phyloP scores from a whole-genome alignment of 495 filamentous ascomycete genomes.

The Penicillium longicatenatum region DNA sequence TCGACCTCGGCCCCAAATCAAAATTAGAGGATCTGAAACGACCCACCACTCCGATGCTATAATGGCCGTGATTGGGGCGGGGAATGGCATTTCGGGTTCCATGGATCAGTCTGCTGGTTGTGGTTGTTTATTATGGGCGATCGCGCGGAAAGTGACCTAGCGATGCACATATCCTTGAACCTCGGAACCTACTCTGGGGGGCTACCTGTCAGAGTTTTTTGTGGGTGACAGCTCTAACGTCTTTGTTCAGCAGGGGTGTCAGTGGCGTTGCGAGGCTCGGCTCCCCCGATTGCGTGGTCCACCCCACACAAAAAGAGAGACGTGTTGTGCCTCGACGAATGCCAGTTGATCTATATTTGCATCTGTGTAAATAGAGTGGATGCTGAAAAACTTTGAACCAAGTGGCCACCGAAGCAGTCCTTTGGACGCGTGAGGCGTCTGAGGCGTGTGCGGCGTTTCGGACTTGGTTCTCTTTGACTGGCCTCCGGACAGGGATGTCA shows the following conservation, averaged over 20 bases:
- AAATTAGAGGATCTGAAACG: constrained; percentile 11
- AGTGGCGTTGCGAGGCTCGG: constrained; percentile 3
- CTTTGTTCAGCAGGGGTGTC: neutral
- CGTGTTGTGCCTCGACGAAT: constrained; percentile 12
- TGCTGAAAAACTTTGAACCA: neutral
- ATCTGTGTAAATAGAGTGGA: neutral
- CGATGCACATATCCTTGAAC: neutral
- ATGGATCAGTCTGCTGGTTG: constrained; percentile 17
- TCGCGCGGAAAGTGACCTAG: neutral
- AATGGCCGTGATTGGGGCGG: constrained; percentile 4
- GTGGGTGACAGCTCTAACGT: constrained; percentile 14
- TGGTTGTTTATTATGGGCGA: constrained; percentile 23
- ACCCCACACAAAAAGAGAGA: constrained; percentile 15
- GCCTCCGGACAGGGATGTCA: neutral
- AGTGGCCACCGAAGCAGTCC: neutral
- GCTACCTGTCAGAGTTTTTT: constrained; percentile 10
- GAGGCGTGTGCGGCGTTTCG: neutral
- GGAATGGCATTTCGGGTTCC: constrained; percentile 16
- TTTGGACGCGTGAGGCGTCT: neutral
- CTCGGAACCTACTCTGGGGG: neutral
- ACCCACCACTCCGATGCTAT: constrained; percentile 3
- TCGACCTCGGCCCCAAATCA: neutral
- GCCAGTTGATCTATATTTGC: constrained; percentile 5
- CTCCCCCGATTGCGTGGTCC: constrained; percentile 16
- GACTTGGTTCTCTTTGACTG: neutral